phyloP scores from a whole-genome alignment of 768 basidiomycete species.

The Boletus subcaerulescens region DNA sequence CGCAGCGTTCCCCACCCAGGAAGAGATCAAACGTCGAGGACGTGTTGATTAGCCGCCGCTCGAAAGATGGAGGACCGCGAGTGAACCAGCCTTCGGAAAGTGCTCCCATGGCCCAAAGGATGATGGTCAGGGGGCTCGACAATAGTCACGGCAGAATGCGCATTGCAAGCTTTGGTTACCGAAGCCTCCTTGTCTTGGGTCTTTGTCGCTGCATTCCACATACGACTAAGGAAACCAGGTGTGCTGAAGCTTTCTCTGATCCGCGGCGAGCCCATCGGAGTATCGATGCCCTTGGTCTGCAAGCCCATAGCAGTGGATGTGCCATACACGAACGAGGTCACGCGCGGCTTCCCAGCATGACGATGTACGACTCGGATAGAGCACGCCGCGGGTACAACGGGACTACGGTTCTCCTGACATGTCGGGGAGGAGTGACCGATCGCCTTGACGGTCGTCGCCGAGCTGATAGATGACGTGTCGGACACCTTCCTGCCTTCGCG shows the following conservation, averaged over 20 bases:
- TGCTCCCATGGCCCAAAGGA: conserved; percentile 28
- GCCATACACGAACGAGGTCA: conserved; percentile 29
- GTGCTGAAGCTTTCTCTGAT: conserved; percentile 40
- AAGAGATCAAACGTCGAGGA: conserved; percentile 27
- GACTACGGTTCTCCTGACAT: conserved; percentile 15
- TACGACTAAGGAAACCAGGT: conserved; percentile 60
- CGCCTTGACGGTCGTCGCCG: conserved; percentile 35
- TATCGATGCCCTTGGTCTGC: conserved; percentile 12
- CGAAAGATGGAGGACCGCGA: conserved; percentile 46
- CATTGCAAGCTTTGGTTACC: conserved; percentile 6
- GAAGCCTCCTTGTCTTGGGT: conserved; percentile 29
- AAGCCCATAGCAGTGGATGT: conserved; percentile 7
- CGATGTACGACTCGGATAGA: conserved; percentile 30
- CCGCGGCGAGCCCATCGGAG: conserved; percentile 20
- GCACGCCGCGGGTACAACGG: conserved; percentile 12
- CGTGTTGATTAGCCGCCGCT: conserved; percentile 22
- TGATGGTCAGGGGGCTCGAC: conserved; percentile 27
- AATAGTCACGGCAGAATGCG: conserved; percentile 19
- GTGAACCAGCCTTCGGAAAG: conserved; percentile 43
- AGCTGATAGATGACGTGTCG: conserved; percentile 33
- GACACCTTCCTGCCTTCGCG: conserved; percentile 40
- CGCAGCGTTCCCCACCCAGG: background rate
- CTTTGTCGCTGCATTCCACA: conserved; percentile 68
- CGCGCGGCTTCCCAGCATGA: conserved; percentile 23
- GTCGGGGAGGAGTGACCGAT: conserved; percentile 23